Evolutionary conservation across 441 rosid genomes (phyloP), one percentile per base, ranked within the genome.

Genomic region (Populus hybrid): DNA sequence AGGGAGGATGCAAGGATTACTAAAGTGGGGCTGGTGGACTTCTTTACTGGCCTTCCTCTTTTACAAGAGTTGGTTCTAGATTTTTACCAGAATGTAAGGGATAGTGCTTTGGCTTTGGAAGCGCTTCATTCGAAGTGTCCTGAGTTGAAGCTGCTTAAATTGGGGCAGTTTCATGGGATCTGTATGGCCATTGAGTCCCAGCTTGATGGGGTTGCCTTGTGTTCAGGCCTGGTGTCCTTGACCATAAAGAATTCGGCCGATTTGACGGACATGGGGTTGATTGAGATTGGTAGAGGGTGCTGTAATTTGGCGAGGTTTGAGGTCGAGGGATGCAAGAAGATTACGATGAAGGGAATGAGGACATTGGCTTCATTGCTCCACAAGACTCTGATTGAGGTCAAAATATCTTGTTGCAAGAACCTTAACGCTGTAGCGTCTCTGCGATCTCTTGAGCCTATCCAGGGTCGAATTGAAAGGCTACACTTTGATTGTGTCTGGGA

Each of bases 401-500:
- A 87, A 84, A 89, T 95, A 50, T 90, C 93, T 8, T 88, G 85
- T 73, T 94, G 98, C 72, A 88, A 87, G 87, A 91, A 91, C 78
- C 85, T 94, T 6, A 82, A 87, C 66, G 84, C 94, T 23, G 75
- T n/a, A 0, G 86, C 90, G n/a, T 90, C 97, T 1, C 66, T 94
- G 71, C 85, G 81, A 35, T 89, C 98, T 0, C 23, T 94, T 73
- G 98, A 91, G 79, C 97, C 94, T 0, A 81, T 91, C 28, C 76
- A 85, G 30, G 87, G 90, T 36, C 80, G 84, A 73, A 89, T 92
- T 59, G 86, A 87, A 84, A 82, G 81, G 69, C 90, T 95, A 53
- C 97, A 91, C 78, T 84, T 94, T 5, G 99, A 95, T 73, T 95
- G 98, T 21, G 84, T 92, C 12, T 94, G 99, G 99, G 84, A 87